A percentile compares a stretch with the other conserved stretches of the same genome.
phyloP scores from a whole-genome alignment of 2,329 filamentous ascomycete genomes.

The Arthrinium puccinioides region DNA sequence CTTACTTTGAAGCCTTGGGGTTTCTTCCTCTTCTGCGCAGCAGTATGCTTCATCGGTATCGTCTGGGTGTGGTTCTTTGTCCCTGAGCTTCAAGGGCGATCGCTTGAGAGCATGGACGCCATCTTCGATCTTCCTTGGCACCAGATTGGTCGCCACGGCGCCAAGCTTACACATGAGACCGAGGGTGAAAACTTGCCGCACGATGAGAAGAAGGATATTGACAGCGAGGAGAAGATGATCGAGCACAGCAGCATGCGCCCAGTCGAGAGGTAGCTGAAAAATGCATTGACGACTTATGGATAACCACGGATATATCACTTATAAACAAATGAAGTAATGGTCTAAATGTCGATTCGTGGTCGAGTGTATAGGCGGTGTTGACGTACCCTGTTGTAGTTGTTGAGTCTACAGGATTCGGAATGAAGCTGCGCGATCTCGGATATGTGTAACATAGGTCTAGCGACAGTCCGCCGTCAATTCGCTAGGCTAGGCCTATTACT shows the following conservation, averaged over 20 bases:
- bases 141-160: background rate
- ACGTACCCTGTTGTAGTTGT: no score
- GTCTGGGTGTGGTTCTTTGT: slow-evolving; percentile 66
- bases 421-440: no score
- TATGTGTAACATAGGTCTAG: no score
- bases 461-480: no score
- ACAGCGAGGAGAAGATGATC: background rate
- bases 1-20: slow-evolving; percentile 18
- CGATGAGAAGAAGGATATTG: background rate
- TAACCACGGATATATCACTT: no score
- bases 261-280: no score
- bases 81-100: slow-evolving; percentile 63
- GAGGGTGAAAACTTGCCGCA: background rate
- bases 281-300: no score
- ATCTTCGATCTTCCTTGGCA: slow-evolving; percentile 50
- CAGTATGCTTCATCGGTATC: slow-evolving; percentile 60
- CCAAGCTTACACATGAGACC: background rate
- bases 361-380: no score
- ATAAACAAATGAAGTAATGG: no score
- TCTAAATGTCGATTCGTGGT: no score
- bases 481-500: no score
- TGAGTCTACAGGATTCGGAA: no score
- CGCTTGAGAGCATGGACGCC: slow-evolving; percentile 62
- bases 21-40: slow-evolving; percentile 50
- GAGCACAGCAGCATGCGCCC: background rate